Evolutionary conservation across 129 eudicot genomes (phyloP).

Genomic region (Tagetes patula): DNA sequence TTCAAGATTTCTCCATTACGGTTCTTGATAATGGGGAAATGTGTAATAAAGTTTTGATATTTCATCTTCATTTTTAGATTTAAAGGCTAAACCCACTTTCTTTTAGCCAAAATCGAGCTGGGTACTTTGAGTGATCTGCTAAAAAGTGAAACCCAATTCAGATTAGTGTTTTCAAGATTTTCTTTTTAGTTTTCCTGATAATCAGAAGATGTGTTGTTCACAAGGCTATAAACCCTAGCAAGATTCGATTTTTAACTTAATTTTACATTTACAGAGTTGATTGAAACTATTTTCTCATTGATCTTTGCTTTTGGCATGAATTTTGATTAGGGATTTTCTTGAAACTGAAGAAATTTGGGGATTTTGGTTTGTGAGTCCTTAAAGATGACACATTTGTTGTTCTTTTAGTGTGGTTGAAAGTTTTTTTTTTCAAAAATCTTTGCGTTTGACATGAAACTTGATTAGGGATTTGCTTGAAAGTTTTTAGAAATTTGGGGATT

Average conservation of each 20-base stretch:
- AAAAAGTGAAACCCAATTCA: background rate
- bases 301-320: background rate
- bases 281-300: background rate
- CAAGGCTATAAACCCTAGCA: slow-evolving; percentile 8
- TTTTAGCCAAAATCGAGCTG: slow-evolving; percentile 17
- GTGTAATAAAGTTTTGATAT: background rate
- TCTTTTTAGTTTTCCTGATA: background rate
- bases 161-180: slow-evolving; percentile 12
- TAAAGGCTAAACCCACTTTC: slow-evolving; percentile 19
- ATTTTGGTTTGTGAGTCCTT: slow-evolving; percentile 9
- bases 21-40: too few species aligned
- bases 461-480: background rate
- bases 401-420: background rate
- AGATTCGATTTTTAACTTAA: background rate
- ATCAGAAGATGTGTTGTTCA: slow-evolving; percentile 4
- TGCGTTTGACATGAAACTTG: background rate
- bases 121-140: background rate
- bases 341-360: background rate
- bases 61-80: background rate
- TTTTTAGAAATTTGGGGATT: background rate
- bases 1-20: background rate
- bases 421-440: background rate
- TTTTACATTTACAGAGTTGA: background rate
- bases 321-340: background rate
- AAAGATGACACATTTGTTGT: slow-evolving; percentile 17